Evolutionary conservation across 2,329 filamentous ascomycete genomes (phyloP).

Genomic region (Fusarium liriodendri): DNA sequence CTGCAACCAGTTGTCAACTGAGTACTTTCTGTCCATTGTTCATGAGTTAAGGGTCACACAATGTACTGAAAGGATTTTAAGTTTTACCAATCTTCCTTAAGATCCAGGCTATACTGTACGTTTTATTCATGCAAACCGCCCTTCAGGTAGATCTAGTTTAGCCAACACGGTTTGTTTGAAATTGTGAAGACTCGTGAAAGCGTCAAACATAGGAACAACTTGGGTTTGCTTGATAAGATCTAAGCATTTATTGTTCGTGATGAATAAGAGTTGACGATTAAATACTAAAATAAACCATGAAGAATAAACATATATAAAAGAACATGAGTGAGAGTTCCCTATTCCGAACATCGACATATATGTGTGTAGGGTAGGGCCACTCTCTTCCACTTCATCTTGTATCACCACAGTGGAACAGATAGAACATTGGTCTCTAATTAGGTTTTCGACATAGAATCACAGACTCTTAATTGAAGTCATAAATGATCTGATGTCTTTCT

Average conservation of each 20-base stretch:
- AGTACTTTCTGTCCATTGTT: background rate
- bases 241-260: too few species aligned
- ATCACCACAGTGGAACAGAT: background rate
- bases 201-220: too few species aligned
- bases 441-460: too few species aligned
- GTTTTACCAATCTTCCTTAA: background rate
- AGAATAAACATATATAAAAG: background rate
- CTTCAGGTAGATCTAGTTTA: background rate
- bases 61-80: background rate
- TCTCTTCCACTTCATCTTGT: background rate
- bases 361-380: background rate
- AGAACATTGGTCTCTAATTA: background rate
- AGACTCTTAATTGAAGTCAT: background rate
- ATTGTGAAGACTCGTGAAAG: accelerated
- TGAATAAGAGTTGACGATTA: too few species aligned
- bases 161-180: background rate
- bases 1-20: background rate
- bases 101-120: too few species aligned
- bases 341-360: background rate
- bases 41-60: background rate
- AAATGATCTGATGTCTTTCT: too few species aligned
- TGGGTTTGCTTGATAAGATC: background rate
- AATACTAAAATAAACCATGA: background rate
- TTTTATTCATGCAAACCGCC: too few species aligned
- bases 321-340: background rate